Evolutionary conservation across 2,329 filamentous ascomycete genomes (phyloP), one percentile per base, ranked within the genome.

Genomic region (Corinectria fuckeliana): DNA sequence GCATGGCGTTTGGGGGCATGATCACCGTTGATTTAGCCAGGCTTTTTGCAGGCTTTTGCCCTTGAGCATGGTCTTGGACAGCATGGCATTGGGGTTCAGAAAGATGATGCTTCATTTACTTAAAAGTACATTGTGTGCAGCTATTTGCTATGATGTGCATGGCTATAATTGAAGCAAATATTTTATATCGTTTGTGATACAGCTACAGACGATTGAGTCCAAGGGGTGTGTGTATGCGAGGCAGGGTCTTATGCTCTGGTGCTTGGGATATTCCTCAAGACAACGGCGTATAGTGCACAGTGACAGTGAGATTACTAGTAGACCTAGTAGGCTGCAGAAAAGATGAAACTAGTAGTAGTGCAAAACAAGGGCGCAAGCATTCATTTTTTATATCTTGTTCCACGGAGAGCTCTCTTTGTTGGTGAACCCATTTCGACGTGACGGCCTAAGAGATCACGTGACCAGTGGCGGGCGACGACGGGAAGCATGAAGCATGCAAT

Each of bases 1-100:
- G 66, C 61, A 58, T 45, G 68, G 68, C 66, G 68, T 70, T 70
- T 56, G 53, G 60, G 56, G 55, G 39, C 39, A 61, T 47, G 51
- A 50, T 50, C 47, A 52, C 41, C 49, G 55, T 64, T 64, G 56
- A 65, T 62, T 58, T 66, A 56, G 56, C 59, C 55, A 57, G 49
- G 36, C 50, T 50, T 62, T 13, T 42, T 62, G 64, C 45, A 52
- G 41, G 53, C 36, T 44, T 50, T 41, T 28, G 36, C 32, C 16
- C 54, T 52, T 54, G 48, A 53, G 49, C 49, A 34, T 39, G 48
- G 56, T 54, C 28, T 69, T 69, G 66, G 65, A 69, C 68, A 69
- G 55, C 45, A 36, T 42, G 42, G 57, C n/a, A 45, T 28, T 5
- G 44, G 45, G 41, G 36, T 18, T 20, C 20, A 50, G 32, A 41